Percentiles rank a stretch among this genome's conserved stretches.
Conservation (phyloP, 1,284 basidiomycete genomes). For the Leccinum pallidistipes region DNA sequence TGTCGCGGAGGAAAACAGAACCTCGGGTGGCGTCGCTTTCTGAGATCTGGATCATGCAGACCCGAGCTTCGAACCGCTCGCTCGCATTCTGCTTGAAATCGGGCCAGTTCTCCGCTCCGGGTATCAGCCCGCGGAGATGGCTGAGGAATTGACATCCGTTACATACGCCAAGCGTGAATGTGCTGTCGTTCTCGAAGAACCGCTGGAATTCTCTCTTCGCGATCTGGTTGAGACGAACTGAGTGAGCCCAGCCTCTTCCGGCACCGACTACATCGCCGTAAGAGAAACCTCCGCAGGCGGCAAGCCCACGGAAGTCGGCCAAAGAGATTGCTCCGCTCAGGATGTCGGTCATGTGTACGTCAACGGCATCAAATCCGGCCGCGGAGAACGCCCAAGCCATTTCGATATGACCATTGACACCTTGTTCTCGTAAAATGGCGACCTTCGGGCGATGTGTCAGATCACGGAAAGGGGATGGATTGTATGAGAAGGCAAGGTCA, state of each 20-base stretch:
- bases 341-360: conserved; percentile 99
- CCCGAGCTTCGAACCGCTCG: conserved; percentile 90
- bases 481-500: conserved; percentile 67
- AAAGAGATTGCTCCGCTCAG: conserved; percentile 72
- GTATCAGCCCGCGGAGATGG: conserved; percentile 84
- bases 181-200: conserved; percentile 82
- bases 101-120: conserved; percentile 87
- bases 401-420: conserved; percentile 97
- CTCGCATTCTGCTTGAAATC: conserved; percentile 88
- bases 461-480: conserved; percentile 31
- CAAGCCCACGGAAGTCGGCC: conserved; percentile 78
- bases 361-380: conserved; percentile 92
- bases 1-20: conserved; percentile 86
- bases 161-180: conserved; percentile 94
- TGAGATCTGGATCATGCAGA: conserved; percentile 78
- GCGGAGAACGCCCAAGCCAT: conserved; percentile 97
- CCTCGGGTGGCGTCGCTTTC: conserved; percentile 51
- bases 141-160: conserved; percentile 98
- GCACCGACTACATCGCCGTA: conserved; percentile 98
- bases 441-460: conserved; percentile 75
- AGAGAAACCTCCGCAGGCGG: conserved; percentile 97
- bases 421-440: conserved; percentile 96
- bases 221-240: conserved; percentile 77
- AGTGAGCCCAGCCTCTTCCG: conserved; percentile 97
- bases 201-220: conserved; percentile 75